phyloP scores from a whole-genome alignment of 2,329 filamentous ascomycete species.

The Beauveria asiatica region DNA sequence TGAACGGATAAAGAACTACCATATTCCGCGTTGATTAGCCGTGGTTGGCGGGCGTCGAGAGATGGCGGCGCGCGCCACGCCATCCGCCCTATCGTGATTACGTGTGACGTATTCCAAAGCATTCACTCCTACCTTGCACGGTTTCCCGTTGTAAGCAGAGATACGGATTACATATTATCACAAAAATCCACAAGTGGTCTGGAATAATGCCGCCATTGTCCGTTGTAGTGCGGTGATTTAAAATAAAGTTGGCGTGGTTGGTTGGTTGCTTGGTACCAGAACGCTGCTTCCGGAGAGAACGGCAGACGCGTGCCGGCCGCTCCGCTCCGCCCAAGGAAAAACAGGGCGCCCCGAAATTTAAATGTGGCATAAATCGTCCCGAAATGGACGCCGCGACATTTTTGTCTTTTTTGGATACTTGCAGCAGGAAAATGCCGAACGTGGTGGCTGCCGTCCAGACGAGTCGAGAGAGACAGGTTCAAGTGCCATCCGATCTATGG shows the following conservation, averaged over 20 bases:
- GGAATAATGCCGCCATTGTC: neutral
- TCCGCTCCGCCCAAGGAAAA: neutral
- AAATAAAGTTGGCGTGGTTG: neutral
- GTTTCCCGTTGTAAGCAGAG: neutral
- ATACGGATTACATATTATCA: too few relatives aligned
- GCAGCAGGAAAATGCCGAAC: neutral
- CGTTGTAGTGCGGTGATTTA: neutral
- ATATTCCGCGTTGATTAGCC: neutral
- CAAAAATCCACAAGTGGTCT: too few relatives aligned
- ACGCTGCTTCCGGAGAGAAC: neutral
- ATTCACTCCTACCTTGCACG: neutral
- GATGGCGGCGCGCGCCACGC: neutral
- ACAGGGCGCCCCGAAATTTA: neutral
- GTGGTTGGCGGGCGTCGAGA: neutral
- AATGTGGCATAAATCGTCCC: neutral
- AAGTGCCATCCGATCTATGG: neutral
- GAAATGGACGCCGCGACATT: too few relatives aligned
- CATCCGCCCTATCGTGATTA: neutral
- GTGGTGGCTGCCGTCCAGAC: neutral
- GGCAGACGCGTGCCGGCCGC: neutral
- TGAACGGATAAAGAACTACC: neutral
- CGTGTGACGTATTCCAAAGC: neutral
- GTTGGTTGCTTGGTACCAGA: neutral
- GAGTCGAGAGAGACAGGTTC: neutral
- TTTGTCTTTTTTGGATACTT: neutral